phyloP scores from a whole-genome alignment of 108 stramenopile genomes.

The Skeletonema menzelii region DNA sequence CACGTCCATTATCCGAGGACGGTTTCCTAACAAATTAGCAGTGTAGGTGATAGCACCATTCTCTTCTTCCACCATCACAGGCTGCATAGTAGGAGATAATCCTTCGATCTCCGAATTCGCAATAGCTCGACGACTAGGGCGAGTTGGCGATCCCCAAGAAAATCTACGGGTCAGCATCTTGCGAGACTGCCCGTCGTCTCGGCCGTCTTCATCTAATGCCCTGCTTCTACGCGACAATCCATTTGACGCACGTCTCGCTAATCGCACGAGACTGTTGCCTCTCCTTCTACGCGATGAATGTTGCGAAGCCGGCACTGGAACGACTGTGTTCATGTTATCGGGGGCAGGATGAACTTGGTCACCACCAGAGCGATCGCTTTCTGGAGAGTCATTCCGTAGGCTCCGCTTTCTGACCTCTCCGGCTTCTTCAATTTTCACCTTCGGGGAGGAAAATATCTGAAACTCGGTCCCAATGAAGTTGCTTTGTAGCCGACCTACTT shows the following conservation, averaged over 20 bases:
- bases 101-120: slow-evolving; percentile 45
- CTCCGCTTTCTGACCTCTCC: not conserved
- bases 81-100: not conserved
- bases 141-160: slow-evolving; percentile 3
- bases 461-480: slow-evolving; percentile 90
- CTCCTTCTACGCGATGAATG: not conserved
- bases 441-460: slow-evolving; percentile 60
- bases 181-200: not conserved
- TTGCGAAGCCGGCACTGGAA: not conserved
- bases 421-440: not conserved
- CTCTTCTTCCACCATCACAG: slow-evolving; percentile 58
- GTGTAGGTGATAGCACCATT: slow-evolving; percentile 84
- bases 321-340: not conserved
- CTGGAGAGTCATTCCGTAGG: not conserved
- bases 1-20: slow-evolving; percentile 91
- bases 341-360: not conserved
- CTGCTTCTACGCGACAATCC: slow-evolving; percentile 14
- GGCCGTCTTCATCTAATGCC: not conserved
- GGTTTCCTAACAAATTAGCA: slow-evolving; percentile 82
- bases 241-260: slow-evolving; percentile 27
- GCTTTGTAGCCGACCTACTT: slow-evolving; percentile 74
- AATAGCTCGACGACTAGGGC: slow-evolving; percentile 62
- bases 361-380: not conserved
- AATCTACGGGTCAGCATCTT: not conserved
- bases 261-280: slow-evolving; percentile 15